A percentile compares a stretch with the other conserved stretches of the same genome.
Evolutionary conservation across 2,329 filamentous ascomycete species (phyloP).

Genomic region (Tolypocladium tundrense): DNA sequence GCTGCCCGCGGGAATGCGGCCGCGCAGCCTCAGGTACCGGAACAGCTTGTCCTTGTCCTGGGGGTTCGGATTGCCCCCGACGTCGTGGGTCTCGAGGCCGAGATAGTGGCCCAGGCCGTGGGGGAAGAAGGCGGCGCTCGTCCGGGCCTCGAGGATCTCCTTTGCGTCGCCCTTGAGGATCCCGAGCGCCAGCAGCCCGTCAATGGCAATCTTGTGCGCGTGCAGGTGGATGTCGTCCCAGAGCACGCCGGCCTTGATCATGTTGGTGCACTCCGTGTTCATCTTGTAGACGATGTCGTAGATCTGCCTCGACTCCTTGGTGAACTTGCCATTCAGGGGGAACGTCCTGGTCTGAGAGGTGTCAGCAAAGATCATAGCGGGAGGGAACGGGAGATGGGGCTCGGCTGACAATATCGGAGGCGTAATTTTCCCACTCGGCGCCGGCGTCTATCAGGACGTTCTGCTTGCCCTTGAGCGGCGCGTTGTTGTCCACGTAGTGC

Average conservation of each 20-base stretch:
- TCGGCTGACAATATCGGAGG: slow-evolving; percentile 46
- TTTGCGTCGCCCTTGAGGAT: slow-evolving; percentile 59
- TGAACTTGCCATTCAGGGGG: slow-evolving; percentile 65
- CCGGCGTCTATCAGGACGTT: slow-evolving; percentile 81
- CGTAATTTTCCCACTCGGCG: slow-evolving; percentile 64
- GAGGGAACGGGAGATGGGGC: no score
- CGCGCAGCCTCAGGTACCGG: slow-evolving; percentile 72
- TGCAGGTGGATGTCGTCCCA: slow-evolving; percentile 77
- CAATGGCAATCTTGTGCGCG: slow-evolving; percentile 73
- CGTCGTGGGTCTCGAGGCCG: slow-evolving; percentile 88
- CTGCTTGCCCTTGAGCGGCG: slow-evolving; percentile 58
- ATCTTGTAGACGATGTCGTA: slow-evolving; percentile 80
- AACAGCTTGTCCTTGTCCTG: slow-evolving; percentile 76
- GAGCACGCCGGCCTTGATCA: slow-evolving; percentile 60
- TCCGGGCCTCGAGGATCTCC: slow-evolving; percentile 66
- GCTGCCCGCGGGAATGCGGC: slow-evolving; percentile 62
- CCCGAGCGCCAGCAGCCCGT: slow-evolving; percentile 65
- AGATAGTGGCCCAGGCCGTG: slow-evolving; percentile 87
- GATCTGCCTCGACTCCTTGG: slow-evolving; percentile 58
- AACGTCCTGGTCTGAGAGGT: slow-evolving; percentile 65
- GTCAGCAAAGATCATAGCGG: slow-evolving; percentile 1
- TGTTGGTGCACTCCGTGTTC: slow-evolving; percentile 67
- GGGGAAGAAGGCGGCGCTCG: slow-evolving; percentile 85
- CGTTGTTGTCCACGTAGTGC: slow-evolving; percentile 77
- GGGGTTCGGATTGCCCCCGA: slow-evolving; percentile 68